These are phyloP conservation scores for Pythium graminicola DNA, from an alignment of 352 stramenopile genomes.

Conservation along the genomic window DNA sequence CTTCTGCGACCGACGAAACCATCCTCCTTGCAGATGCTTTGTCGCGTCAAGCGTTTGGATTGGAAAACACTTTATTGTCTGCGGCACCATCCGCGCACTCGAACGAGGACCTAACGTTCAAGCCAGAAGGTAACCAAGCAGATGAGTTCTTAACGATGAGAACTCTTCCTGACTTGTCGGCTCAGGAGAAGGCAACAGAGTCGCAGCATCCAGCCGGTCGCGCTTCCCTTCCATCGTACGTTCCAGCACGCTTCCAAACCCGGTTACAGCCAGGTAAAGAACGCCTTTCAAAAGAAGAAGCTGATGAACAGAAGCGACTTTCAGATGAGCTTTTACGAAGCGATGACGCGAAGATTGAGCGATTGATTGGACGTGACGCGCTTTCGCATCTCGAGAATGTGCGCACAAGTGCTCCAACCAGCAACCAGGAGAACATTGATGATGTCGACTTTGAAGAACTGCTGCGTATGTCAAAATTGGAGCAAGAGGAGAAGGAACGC, in stretches of 20 bases:
- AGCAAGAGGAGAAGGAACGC: neutral
- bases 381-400: neutral
- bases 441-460: constrained; percentile 24
- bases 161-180: neutral
- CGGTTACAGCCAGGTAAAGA: constrained; percentile 7
- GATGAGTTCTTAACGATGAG: neutral
- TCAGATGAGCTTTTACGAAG: constrained; percentile 11
- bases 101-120: constrained; percentile 18
- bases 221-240: constrained; percentile 16
- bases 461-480: constrained; percentile 15
- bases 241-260: constrained; percentile 22
- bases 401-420: neutral
- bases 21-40: neutral
- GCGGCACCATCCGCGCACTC: constrained; percentile 13
- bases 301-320: constrained; percentile 4
- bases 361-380: constrained; percentile 3
- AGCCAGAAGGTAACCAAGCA: neutral
- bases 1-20: constrained; percentile 2
- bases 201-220: neutral
- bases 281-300: constrained; percentile 1
- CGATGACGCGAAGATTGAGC: constrained; percentile 13
- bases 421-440: constrained; percentile 15
- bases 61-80: constrained; percentile 15
- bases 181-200: neutral
- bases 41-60: neutral